Evolutionary conservation across 768 basidiomycete genomes (phyloP).

Genomic region (Cyclocybe cylindracea): DNA sequence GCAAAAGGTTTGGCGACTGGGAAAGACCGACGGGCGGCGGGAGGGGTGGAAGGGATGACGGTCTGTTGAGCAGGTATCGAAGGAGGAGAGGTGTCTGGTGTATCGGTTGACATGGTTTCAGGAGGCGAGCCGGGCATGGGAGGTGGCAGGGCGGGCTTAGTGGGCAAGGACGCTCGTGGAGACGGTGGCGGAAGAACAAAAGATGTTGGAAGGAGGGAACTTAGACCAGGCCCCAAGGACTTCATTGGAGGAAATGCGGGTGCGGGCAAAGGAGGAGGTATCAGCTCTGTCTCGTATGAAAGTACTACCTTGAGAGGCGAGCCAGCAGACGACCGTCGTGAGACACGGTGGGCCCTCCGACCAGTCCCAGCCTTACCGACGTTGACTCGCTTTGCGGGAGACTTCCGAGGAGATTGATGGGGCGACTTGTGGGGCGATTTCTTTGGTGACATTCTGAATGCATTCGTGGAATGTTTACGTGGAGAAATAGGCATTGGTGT

Average conservation of each 20-base stretch:
- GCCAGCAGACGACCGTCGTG: conserved; percentile 41
- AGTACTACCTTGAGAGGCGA: conserved; percentile 35
- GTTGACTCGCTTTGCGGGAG: conserved; percentile 28
- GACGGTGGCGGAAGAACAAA: conserved; percentile 83
- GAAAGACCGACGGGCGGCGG: conserved; percentile 48
- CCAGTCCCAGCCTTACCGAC: conserved; percentile 46
- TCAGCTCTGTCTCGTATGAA: conserved; percentile 44
- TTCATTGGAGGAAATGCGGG: conserved; percentile 38
- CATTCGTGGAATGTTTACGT: conserved; percentile 7
- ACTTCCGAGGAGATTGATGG: conserved; percentile 30
- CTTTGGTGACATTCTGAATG: conserved; percentile 21
- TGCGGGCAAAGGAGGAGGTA: conserved; percentile 33
- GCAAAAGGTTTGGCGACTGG: conserved; percentile 74
- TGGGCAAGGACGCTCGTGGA: conserved; percentile 64
- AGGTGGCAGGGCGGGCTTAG: conserved; percentile 42
- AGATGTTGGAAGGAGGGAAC: conserved; percentile 62
- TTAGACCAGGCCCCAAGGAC: conserved; percentile 24
- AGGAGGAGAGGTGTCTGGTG: conserved; percentile 14
- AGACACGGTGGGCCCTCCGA: conserved; percentile 47
- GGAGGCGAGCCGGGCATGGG: conserved; percentile 7
- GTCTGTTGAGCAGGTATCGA: conserved; percentile 1
- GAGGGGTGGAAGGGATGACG: conserved; percentile 28
- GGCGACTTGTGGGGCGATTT: conserved; percentile 34
- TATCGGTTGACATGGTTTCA: conserved; percentile 6
- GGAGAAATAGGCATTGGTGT: conserved; percentile 35